These are phyloP conservation scores for Stereocaulon alpinum DNA, from an alignment of 495 filamentous ascomycete genomes.

Conservation along the genomic window DNA sequence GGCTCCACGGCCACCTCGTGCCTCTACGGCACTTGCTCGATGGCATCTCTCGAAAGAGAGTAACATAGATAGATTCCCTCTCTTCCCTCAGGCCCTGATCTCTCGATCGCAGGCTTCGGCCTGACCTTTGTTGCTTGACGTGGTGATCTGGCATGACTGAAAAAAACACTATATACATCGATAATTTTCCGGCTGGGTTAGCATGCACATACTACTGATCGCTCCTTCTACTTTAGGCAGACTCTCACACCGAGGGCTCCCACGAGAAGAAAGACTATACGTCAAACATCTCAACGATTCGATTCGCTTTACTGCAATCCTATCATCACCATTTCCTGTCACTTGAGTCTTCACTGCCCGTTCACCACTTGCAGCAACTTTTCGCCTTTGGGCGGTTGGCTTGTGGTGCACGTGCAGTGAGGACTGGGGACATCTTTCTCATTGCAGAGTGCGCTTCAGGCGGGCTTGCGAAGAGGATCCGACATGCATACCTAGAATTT, in stretches of 20 bases:
- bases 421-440: slow-evolving; percentile 14
- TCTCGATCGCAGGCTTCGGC: too few species aligned
- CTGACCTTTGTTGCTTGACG: neutral
- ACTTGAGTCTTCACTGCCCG: neutral
- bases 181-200: neutral
- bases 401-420: neutral
- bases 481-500: too few species aligned
- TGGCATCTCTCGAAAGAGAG: neutral
- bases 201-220: neutral
- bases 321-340: neutral
- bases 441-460: slow-evolving; percentile 9
- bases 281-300: neutral
- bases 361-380: neutral
- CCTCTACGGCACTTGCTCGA: neutral
- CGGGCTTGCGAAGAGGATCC: slow-evolving; percentile 17
- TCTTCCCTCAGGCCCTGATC: neutral
- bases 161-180: neutral
- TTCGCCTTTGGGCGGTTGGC: neutral
- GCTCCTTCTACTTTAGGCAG: neutral
- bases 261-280: neutral
- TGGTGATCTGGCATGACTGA: neutral
- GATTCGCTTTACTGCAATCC: neutral
- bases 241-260: slow-evolving; percentile 2
- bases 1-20: neutral
- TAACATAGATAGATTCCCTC: neutral